Conservation (phyloP, 2,329 filamentous ascomycete species). For the Fusarium nanum region DNA sequence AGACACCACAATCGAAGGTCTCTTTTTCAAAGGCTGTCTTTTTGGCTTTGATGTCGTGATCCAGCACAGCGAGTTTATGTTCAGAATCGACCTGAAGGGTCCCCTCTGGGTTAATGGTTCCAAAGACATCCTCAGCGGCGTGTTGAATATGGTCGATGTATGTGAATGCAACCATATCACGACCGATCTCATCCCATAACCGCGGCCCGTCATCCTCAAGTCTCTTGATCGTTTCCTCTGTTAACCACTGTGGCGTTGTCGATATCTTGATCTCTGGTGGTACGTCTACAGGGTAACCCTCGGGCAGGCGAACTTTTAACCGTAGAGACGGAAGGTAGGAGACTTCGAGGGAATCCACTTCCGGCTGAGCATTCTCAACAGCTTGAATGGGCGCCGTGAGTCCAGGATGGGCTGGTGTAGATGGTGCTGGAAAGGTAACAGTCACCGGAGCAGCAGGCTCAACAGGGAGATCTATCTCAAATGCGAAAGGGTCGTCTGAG, state of each 20-base stretch:
- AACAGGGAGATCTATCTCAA: constrained; percentile 69
- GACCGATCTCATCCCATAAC: constrained; percentile 73
- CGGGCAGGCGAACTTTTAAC: constrained; percentile 65
- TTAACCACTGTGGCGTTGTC: constrained; percentile 69
- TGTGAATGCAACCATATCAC: constrained; percentile 68
- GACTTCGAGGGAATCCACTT: constrained; percentile 61
- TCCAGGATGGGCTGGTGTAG: constrained; percentile 37
- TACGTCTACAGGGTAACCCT: constrained; percentile 66
- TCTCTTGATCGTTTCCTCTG: constrained; percentile 57
- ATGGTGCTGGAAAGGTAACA: constrained; percentile 66
- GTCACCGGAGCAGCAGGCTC: constrained; percentile 65
- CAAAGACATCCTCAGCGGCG: constrained; percentile 70
- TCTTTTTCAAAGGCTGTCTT: constrained; percentile 81
- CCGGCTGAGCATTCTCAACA: constrained; percentile 31
- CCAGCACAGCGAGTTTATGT: constrained; percentile 77
- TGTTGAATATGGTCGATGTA: constrained; percentile 74
- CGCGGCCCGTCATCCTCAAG: constrained; percentile 63
- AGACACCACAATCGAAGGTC: constrained; percentile 90
- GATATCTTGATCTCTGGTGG: constrained; percentile 65
- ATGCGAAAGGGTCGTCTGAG: constrained; percentile 57
- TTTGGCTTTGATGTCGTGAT: constrained; percentile 81
- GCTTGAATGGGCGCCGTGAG: constrained; percentile 16
- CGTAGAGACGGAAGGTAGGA: constrained; percentile 69
- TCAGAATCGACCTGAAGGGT: constrained; percentile 64
- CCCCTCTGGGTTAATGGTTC: constrained; percentile 61